A percentile compares a stretch with the other conserved stretches of the same genome.
Conservation (phyloP, 768 basidiomycete genomes). For the Kwoniella botswanensis region DNA sequence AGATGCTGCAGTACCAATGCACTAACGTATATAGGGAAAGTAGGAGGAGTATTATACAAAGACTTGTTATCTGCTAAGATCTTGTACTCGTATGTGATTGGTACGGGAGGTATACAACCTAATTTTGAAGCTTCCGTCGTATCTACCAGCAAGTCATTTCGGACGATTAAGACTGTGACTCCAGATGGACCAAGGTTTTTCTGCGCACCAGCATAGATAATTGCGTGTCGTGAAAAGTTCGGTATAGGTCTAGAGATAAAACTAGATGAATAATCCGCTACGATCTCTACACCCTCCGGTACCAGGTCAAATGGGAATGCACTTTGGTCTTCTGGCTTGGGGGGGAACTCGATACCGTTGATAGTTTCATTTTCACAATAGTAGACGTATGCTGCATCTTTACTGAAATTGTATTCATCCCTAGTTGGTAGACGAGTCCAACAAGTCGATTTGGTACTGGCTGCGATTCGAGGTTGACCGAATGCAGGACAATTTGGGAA, state of each 20-base stretch:
- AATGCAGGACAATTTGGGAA: constrained; percentile 38
- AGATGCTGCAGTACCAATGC: constrained; percentile 79
- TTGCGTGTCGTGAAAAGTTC: constrained; percentile 81
- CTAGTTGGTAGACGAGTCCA: constrained; percentile 74
- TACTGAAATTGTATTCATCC: constrained; percentile 73
- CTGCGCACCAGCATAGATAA: constrained; percentile 96
- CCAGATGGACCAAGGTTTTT: constrained; percentile 98
- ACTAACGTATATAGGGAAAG: constrained; percentile 86
- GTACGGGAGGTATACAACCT: constrained; percentile 72
- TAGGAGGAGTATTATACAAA: constrained; percentile 91
- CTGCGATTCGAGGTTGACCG: constrained; percentile 70
- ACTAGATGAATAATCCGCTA: constrained; percentile 93
- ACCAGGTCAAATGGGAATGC: constrained; percentile 85
- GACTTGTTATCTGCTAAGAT: constrained; percentile 74
- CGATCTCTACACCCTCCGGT: constrained; percentile 70
- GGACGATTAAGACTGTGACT: constrained; percentile 87
- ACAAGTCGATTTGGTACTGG: constrained; percentile 67
- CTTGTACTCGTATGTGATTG: constrained; percentile 81
- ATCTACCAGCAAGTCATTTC: constrained; percentile 91
- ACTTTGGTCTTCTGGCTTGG: constrained; percentile 59
- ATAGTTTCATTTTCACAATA: constrained; percentile 99
- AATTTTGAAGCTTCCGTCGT: constrained; percentile 76
- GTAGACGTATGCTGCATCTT: constrained; percentile 86
- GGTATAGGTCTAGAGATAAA: constrained; percentile 96
- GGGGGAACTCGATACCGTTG: constrained; percentile 85